phyloP scores from a whole-genome alignment of 257 asterid genomes.

The Agastache rugosa region DNA sequence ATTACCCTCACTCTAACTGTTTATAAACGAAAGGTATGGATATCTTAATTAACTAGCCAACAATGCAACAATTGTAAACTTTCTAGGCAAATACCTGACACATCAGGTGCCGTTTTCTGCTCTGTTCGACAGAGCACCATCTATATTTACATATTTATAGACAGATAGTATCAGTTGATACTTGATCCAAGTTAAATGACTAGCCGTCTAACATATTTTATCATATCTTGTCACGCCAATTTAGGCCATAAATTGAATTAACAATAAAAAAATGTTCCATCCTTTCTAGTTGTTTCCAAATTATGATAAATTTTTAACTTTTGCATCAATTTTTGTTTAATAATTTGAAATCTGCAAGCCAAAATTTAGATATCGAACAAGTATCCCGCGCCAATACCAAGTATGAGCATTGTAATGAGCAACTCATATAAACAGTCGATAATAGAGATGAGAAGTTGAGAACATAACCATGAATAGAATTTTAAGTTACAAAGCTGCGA shows the following conservation, averaged over 20 bases:
- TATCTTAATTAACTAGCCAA: neutral
- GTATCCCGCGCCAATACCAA: neutral
- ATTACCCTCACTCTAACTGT: neutral
- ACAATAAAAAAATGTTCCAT: neutral
- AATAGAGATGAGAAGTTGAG: neutral
- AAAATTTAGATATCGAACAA: neutral
- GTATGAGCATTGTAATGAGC: neutral
- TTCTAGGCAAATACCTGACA: neutral
- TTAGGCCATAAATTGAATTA: slow-evolving; percentile 2
- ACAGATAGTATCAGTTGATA: neutral
- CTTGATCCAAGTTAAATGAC: neutral
- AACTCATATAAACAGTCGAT: neutral
- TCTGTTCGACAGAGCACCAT: neutral
- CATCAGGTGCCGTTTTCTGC: slow-evolving; percentile 17
- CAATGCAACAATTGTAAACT: neutral
- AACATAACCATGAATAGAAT: slow-evolving; percentile 14
- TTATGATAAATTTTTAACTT: neutral
- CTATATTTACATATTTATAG: slow-evolving; percentile 6
- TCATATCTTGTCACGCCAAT: neutral
- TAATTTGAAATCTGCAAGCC: neutral
- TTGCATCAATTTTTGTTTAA: neutral
- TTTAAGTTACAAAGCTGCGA: neutral
- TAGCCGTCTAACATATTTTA: neutral
- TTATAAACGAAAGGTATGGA: neutral
- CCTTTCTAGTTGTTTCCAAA: neutral